Evolutionary conservation across 768 basidiomycete species (phyloP).

Genomic region (Suillus sp.): DNA sequence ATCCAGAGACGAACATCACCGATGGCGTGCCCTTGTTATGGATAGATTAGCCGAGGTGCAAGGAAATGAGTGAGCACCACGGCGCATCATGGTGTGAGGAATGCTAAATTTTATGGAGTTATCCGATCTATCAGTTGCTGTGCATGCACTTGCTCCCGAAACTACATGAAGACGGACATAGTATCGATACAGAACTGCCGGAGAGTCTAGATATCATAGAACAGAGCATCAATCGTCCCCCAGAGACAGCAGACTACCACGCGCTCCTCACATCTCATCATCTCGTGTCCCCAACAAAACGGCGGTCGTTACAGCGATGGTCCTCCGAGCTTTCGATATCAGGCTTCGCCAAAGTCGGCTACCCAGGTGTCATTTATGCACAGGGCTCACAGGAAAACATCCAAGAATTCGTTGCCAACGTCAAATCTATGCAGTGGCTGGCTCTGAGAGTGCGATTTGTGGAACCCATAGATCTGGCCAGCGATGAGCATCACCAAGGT

Average conservation of each 20-base stretch:
- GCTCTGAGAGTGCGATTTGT: conserved; percentile 65
- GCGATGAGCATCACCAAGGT: conserved; percentile 1
- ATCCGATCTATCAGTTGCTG: conserved; percentile 61
- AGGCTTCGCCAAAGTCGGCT: conserved; percentile 75
- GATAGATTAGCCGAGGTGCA: conserved; percentile 39
- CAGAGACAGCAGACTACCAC: conserved; percentile 42
- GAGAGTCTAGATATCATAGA: neutral
- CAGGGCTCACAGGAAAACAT: conserved; percentile 54
- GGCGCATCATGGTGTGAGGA: neutral
- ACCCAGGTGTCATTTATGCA: conserved; percentile 78
- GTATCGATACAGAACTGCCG: neutral
- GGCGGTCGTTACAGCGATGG: conserved; percentile 58
- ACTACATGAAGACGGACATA: conserved; percentile 43
- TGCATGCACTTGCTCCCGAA: conserved; percentile 58
- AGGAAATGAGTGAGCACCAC: conserved; percentile 31
- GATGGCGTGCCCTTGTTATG: conserved; percentile 46
- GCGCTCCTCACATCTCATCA: conserved; percentile 75
- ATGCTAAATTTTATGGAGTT: conserved; percentile 40
- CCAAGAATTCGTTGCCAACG: conserved; percentile 63
- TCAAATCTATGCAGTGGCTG: conserved; percentile 80
- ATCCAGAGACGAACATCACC: conserved; percentile 49
- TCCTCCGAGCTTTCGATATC: conserved; percentile 52
- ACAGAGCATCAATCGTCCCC: neutral
- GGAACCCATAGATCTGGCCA: conserved; percentile 41
- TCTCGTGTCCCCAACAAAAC: conserved; percentile 63